Evolutionary conservation across 2,329 filamentous ascomycete species (phyloP).

Genomic region (Stagonosporopsis cucurbitacearum): DNA sequence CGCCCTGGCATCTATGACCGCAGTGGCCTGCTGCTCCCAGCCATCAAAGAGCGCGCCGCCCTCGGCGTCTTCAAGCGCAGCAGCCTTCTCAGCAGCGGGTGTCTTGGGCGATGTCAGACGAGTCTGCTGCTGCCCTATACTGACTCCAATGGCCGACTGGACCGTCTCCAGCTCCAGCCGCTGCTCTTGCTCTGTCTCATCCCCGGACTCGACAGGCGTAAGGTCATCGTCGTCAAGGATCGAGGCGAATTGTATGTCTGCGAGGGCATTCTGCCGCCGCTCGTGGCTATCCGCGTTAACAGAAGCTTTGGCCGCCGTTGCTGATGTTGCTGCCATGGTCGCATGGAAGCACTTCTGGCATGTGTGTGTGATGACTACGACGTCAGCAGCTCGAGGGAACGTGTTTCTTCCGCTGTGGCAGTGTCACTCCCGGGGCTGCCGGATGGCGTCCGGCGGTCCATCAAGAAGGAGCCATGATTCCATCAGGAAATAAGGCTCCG

Average conservation of each 20-base stretch:
- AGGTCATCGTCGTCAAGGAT: conserved; percentile 48
- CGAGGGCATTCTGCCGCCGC: conserved; percentile 48
- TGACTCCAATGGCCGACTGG: conserved; percentile 62
- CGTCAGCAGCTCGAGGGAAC: conserved; percentile 25
- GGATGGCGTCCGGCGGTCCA: conserved; percentile 15
- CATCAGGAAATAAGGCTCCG: conserved; percentile 8
- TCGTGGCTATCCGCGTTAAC: conserved; percentile 5
- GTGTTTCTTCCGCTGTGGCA: conserved; percentile 33
- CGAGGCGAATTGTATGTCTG: conserved; percentile 51
- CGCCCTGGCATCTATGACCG: conserved; percentile 9
- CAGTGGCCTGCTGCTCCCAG: conserved; percentile 36
- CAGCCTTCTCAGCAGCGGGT: conserved; percentile 65
- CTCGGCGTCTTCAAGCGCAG: conserved; percentile 57
- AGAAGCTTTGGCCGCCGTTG: conserved; percentile 1
- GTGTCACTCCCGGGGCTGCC: conserved; percentile 37
- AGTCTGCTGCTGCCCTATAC: conserved; percentile 64
- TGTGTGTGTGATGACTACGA: conserved; percentile 16
- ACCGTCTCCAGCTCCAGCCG: conserved; percentile 48
- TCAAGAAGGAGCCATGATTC: conserved; percentile 5
- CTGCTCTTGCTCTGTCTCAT: conserved; percentile 45
- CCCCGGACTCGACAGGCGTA: conserved; percentile 53
- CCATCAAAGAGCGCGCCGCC: conserved; percentile 58
- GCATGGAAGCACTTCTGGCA: conserved; percentile 7
- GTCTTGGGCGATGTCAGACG: conserved; percentile 63
- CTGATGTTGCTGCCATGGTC: conserved; percentile 31